phyloP scores from a whole-genome alignment of 768 basidiomycete species.

The Leucocoprinus birnbaumii region DNA sequence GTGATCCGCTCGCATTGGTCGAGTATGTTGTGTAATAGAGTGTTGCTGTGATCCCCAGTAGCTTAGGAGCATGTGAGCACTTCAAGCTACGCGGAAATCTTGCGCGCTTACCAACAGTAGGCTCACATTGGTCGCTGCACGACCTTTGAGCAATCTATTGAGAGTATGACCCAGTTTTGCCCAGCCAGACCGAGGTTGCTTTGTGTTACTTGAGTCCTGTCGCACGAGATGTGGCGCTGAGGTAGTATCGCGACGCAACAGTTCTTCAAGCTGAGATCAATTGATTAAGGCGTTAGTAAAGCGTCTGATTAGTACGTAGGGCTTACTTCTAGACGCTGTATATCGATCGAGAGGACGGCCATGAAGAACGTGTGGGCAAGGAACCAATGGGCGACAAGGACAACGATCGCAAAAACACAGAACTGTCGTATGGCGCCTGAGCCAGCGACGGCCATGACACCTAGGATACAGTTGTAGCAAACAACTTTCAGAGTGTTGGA shows the following conservation, averaged over 20 bases:
- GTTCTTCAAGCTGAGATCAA: slow-evolving; percentile 67
- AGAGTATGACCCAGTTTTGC: slow-evolving; percentile 36
- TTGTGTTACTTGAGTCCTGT: slow-evolving; percentile 24
- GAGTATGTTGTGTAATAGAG: slow-evolving; percentile 73
- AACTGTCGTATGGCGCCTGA: slow-evolving; percentile 87
- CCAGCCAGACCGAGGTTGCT: slow-evolving; percentile 42
- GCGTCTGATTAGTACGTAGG: background rate
- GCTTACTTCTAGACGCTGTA: slow-evolving; percentile 83
- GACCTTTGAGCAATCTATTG: slow-evolving; percentile 55
- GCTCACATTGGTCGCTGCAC: slow-evolving; percentile 76
- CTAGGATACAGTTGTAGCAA: slow-evolving; percentile 79
- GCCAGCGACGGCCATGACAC: slow-evolving; percentile 70
- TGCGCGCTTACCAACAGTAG: slow-evolving; percentile 60
- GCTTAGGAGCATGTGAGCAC: slow-evolving; percentile 36
- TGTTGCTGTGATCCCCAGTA: slow-evolving; percentile 72
- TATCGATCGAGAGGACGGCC: slow-evolving; percentile 92
- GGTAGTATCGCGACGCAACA: slow-evolving; percentile 70
- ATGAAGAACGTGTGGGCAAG: slow-evolving; percentile 95
- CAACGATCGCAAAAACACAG: slow-evolving; percentile 90
- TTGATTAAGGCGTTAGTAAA: background rate
- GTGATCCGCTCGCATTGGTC: slow-evolving; percentile 29
- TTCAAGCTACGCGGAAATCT: slow-evolving; percentile 10
- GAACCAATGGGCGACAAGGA: slow-evolving; percentile 96
- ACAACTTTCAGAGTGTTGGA: slow-evolving; percentile 92
- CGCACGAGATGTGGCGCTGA: slow-evolving; percentile 41